Conservation (phyloP, 306 rosid species). For the Ammopiptanthus mongolicus region DNA sequence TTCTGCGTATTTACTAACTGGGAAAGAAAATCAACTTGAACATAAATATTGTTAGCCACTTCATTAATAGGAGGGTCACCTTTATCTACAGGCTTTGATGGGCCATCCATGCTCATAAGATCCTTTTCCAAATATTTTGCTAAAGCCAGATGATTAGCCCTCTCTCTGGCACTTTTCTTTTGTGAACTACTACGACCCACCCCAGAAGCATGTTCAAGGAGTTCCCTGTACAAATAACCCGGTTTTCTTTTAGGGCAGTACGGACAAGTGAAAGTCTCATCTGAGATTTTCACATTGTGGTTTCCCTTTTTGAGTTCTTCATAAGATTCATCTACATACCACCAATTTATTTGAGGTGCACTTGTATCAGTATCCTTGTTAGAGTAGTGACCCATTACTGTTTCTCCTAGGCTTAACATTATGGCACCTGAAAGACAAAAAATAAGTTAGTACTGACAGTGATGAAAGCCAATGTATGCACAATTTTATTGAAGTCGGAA, state of each 20-base stretch:
- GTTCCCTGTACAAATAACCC: conserved; percentile 57
- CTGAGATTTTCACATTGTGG: conserved; percentile 45
- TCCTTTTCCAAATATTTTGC: conserved; percentile 72
- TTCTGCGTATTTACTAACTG: neutral
- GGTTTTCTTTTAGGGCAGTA: conserved; percentile 69
- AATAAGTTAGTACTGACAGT: neutral
- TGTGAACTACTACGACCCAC: conserved; percentile 82
- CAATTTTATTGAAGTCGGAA: too few relatives aligned
- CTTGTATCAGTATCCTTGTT: conserved; percentile 53
- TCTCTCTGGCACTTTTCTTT: conserved; percentile 69
- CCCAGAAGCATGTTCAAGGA: conserved; percentile 89
- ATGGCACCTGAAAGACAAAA: conserved; percentile 29
- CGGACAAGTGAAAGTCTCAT: conserved; percentile 70
- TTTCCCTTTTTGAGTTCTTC: conserved; percentile 68
- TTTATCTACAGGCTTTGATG: conserved; percentile 40
- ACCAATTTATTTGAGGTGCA: conserved; percentile 56
- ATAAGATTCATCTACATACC: conserved; percentile 53
- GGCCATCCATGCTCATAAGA: conserved; percentile 37
- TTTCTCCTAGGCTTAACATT: conserved; percentile 33
- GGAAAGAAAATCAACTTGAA: neutral
- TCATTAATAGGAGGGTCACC: conserved; percentile 34
- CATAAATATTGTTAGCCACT: neutral
- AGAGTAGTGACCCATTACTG: conserved; percentile 35
- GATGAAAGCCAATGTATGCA: too few relatives aligned
- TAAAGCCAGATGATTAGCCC: conserved; percentile 84